Base-by-base conservation (phyloP, 345 rosid species). In the Clarkia xantiana region DNA sequence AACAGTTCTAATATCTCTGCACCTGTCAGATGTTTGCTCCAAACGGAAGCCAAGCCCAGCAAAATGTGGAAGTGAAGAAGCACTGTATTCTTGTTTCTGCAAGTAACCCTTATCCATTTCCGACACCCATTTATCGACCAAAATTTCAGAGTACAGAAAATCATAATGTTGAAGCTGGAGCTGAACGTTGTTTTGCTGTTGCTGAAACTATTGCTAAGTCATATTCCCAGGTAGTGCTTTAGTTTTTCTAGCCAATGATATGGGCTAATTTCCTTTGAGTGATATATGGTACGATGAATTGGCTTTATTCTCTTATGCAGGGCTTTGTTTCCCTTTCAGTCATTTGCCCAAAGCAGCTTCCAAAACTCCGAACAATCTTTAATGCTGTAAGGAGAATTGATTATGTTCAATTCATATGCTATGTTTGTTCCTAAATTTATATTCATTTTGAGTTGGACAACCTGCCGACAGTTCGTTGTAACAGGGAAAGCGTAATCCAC, bases 31-130 rank as follows among this genome's bases (percentile, higher is more conserved):
- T 86, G 94, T 86, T 91, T 44, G 47, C 56, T 59, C 61, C 73
- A 46, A 78, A 64, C 53, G 94, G 83, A 53, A 77, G 70, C 66
- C 89, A 72, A 76, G 52, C 70, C 59, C 89, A 75, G 61, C 79
- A 76, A 65, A 78, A 56, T 72, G 47, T 68, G 42, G 94, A 91
- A 56, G 67, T 73, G 44, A 80, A 79, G 74, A 81, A 80, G 67
- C 94, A 91, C 62, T 91, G 98, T 64, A 66, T 91, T 66, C 77
- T 86, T 60, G 68, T 91, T 71, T 81, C 93, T 59, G 93, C 96
- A 51, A 91, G 94, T 69, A 81, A 91, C 58, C 98, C 96, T 56
- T 52, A 79, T 67, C 75, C 87, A 14, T 81, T 91, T 66, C 87
- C 98, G 46, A 86, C 98, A 56, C 94, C 94, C 64, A 96, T 91